Evolutionary conservation across 2,329 filamentous ascomycete species (phyloP), one percentile per base, ranked within the genome.

Genomic region (Nothophaeocryptopus gaeumannii): DNA sequence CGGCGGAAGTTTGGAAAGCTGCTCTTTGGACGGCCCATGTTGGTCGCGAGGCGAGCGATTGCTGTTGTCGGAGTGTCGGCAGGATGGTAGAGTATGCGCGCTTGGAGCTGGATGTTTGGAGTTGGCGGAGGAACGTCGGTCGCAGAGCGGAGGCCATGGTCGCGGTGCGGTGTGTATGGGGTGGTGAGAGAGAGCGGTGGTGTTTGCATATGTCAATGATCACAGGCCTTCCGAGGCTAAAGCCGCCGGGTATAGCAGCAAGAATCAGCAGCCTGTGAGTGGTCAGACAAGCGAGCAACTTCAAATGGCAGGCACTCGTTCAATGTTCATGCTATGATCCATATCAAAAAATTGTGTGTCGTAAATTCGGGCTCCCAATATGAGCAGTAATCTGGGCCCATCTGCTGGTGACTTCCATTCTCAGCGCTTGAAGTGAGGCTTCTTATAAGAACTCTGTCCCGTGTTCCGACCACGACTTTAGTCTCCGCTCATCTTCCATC

Each of bases 1-100:
- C 81, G 72, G 83, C 79, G 36, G 88, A 89, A 65, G 86, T 88
- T 74, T 96, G 91, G 81, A 99, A 96, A 62, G 88, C 85, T 59
- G 90, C 85, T 70, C 83, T 70, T 62, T 64, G 72, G 67, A 58
- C 48, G 56, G 71, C 63, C 62, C 69, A 71, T 44, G 68, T 66
- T 63, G 77, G 60, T 44, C 60, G 59, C 47, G 66, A 66, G 61
- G 54, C 60, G 56, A 51, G 59, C 45, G 48, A 60, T 56, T 55
- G 59, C 43, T 52, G 60, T 37, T 55, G 46, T 54, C 66, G 64
- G 62, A 68, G 66, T 59, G 67, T 62, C 50, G 71, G 67, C 34
- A 61, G 45, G 54, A 52, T 44, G 45, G 65, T 61, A 59, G 62
- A 51, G 63, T 59, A 58, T 49, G 68, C 62, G 61, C 74, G 75